Evolutionary conservation across 768 basidiomycete species (phyloP).

Genomic region (Lentinula sp.): DNA sequence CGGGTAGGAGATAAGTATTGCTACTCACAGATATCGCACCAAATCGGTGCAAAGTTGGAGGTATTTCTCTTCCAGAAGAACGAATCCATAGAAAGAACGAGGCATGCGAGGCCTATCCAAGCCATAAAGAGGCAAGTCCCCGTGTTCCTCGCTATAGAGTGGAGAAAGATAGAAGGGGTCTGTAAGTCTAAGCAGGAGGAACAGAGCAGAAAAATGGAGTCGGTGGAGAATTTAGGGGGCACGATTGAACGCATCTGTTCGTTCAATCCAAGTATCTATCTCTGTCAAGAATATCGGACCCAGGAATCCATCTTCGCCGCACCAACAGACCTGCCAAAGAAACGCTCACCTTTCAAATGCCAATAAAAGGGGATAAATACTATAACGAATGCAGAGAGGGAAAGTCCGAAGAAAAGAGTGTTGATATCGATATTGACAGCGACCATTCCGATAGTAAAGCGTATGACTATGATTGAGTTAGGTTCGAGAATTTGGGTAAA

Average conservation of each 20-base stretch:
- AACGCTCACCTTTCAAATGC: slow-evolving; percentile 3
- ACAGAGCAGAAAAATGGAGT: not conserved
- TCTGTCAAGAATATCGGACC: not conserved
- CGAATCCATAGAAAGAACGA: slow-evolving; percentile 1
- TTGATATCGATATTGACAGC: not conserved
- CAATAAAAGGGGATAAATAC: slow-evolving; percentile 5
- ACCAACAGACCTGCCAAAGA: not conserved
- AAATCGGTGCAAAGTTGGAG: not conserved
- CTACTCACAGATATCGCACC: slow-evolving; percentile 6
- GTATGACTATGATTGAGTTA: not conserved
- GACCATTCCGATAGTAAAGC: not conserved
- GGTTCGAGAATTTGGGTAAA: not conserved
- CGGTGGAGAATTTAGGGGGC: not conserved
- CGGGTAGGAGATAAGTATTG: not conserved
- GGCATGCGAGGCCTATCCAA: slow-evolving; percentile 4
- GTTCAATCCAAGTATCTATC: not conserved
- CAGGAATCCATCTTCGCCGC: not conserved
- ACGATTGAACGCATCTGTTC: not conserved
- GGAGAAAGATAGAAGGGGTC: not conserved
- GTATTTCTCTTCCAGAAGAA: not conserved
- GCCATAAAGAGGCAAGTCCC: slow-evolving; percentile 6
- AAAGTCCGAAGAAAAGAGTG: slow-evolving; percentile 5
- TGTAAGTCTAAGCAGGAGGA: not conserved
- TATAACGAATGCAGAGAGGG: not conserved
- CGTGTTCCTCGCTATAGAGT: not conserved